Evolutionary conservation across 768 basidiomycete genomes (phyloP).

Genomic region (Asterophora parasitica): DNA sequence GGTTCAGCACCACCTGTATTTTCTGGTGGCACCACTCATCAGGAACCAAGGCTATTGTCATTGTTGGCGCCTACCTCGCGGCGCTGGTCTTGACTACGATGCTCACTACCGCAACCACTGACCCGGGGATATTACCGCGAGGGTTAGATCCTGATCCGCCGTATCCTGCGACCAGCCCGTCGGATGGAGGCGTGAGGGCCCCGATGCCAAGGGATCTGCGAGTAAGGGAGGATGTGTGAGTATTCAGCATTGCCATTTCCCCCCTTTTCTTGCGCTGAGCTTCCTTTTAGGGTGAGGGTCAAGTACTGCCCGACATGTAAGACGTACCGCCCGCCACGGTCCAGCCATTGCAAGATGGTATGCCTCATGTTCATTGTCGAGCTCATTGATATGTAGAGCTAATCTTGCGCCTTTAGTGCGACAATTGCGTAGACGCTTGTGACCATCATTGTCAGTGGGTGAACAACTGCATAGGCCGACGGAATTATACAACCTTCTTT

Average conservation of each 20-base stretch:
- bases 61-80: constrained; percentile 44
- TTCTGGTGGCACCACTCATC: constrained; percentile 80
- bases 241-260: constrained; percentile 14
- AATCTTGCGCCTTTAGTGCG: constrained; percentile 53
- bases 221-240: constrained; percentile 74
- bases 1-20: constrained; percentile 84
- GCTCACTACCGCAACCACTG: constrained; percentile 73
- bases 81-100: constrained; percentile 71
- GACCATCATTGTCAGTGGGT: constrained; percentile 92
- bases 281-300: constrained; percentile 64
- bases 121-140: constrained; percentile 88
- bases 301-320: constrained; percentile 94
- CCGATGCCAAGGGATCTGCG: constrained; percentile 81
- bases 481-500: constrained; percentile 95
- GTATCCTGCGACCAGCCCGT: constrained; percentile 55
- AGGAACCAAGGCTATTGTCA: constrained; percentile 38
- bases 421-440: constrained; percentile 95
- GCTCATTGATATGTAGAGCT: constrained; percentile 1
- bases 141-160: constrained; percentile 85
- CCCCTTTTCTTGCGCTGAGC: neutral
- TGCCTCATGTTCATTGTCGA: constrained; percentile 16
- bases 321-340: constrained; percentile 88
- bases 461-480: constrained; percentile 92
- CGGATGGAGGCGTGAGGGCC: constrained; percentile 54
- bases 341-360: constrained; percentile 95